phyloP scores from a whole-genome alignment of 495 filamentous ascomycete genomes.

The Neohortaea acidophila region DNA sequence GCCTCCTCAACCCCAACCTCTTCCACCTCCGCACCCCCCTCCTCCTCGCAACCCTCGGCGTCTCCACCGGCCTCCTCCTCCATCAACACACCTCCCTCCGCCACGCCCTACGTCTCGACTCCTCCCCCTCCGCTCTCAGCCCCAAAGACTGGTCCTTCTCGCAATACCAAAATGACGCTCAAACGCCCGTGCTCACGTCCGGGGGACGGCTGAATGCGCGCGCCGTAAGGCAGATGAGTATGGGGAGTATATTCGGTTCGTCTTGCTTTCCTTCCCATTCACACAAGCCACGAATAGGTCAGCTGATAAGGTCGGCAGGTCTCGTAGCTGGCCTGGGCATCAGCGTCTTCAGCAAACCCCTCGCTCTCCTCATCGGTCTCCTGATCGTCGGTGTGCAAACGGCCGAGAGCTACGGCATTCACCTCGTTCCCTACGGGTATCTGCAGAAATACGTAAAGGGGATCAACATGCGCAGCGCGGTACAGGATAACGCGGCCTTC shows the following conservation, averaged over 20 bases:
- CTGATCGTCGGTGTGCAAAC: conserved; percentile 50
- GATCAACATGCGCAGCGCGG: conserved; percentile 40
- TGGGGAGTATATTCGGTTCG: conserved; percentile 23
- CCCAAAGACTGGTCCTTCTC: conserved; percentile 22
- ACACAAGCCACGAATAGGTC: too few species aligned
- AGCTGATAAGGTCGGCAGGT: conserved; percentile 30
- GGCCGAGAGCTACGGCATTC: conserved; percentile 57
- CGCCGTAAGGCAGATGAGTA: conserved; percentile 20
- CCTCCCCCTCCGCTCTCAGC: conserved; percentile 6
- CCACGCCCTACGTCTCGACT: conserved; percentile 15
- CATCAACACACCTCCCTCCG: conserved; percentile 9
- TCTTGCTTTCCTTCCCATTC: too few species aligned
- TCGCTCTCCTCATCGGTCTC: conserved; percentile 59
- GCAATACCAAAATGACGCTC: conserved; percentile 19
- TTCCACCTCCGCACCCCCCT: conserved; percentile 16
- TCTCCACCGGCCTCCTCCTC: conserved; percentile 5
- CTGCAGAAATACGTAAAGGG: conserved; percentile 44
- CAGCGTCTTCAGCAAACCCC: conserved; percentile 55
- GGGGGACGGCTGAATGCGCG: conserved; percentile 15
- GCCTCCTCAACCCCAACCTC: conserved; percentile 16
- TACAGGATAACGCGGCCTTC: conserved; percentile 56
- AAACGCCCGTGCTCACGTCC: conserved; percentile 14
- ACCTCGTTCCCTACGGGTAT: conserved; percentile 46
- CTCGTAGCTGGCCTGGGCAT: conserved; percentile 55
- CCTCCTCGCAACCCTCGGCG: conserved; percentile 13